Evolutionary conservation across 768 basidiomycete genomes (phyloP).

Genomic region (Boletus pseudopeckii): DNA sequence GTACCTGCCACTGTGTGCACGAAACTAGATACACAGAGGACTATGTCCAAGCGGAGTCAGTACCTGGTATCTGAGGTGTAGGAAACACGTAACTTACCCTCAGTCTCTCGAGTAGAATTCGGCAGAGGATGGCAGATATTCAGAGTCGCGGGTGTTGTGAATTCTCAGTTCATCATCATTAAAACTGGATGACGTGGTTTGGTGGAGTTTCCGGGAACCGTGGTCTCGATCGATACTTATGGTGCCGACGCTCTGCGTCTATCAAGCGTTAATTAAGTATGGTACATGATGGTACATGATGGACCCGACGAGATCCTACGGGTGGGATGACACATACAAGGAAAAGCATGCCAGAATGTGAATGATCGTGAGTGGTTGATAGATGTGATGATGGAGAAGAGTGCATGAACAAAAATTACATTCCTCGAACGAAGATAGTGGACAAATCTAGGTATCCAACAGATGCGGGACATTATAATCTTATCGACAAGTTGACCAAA

Average conservation of each 20-base stretch:
- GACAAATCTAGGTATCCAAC: background rate
- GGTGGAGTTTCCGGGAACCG: background rate
- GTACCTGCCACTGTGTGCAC: too few relatives aligned
- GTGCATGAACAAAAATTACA: background rate
- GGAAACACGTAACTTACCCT: too few relatives aligned
- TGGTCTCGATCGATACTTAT: background rate
- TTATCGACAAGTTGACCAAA: background rate
- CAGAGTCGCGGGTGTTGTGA: too few relatives aligned
- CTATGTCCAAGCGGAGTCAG: too few relatives aligned
- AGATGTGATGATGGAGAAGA: background rate
- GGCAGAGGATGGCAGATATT: too few relatives aligned
- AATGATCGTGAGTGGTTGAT: background rate
- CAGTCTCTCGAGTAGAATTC: too few relatives aligned
- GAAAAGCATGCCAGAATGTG: background rate
- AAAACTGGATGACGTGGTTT: too few relatives aligned
- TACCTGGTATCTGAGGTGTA: too few relatives aligned
- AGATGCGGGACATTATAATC: background rate
- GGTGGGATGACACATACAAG: constrained; percentile 6
- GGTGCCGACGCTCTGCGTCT: background rate
- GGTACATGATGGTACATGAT: constrained; percentile 1
- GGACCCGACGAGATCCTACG: background rate
- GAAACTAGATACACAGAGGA: too few relatives aligned
- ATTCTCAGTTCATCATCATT: too few relatives aligned
- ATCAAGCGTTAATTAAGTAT: background rate
- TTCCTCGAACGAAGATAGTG: constrained; percentile 11